A percentile compares a stretch with the other conserved stretches of the same genome.
These are phyloP conservation scores for Schoenoplectus tabernaemontani DNA, from an alignment of 202 grass and related monocot genomes.

Conservation along the genomic window DNA sequence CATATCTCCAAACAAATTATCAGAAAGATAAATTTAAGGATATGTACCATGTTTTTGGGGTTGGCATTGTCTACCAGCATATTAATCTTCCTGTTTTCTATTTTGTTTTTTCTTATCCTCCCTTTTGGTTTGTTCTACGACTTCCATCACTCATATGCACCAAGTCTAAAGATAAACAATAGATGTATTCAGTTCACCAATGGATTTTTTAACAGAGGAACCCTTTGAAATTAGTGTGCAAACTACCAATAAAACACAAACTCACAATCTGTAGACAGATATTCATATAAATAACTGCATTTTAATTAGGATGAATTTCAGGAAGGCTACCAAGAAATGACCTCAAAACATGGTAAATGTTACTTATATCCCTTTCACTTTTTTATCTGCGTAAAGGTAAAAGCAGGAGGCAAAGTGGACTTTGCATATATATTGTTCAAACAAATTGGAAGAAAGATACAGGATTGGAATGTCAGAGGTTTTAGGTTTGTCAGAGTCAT, in stretches of 20 bases:
- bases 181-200: no score
- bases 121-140: neutral
- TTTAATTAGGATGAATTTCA: neutral
- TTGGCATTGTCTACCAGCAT: neutral
- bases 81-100: neutral
- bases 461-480: neutral
- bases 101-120: neutral
- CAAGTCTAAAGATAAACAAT: no score
- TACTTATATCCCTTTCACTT: neutral
- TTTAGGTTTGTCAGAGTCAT: neutral
- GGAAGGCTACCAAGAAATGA: neutral
- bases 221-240: no score
- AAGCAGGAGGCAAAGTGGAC: neutral
- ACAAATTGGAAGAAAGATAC: neutral
- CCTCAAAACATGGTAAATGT: neutral
- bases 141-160: no score
- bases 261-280: neutral
- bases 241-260: neutral
- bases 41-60: neutral
- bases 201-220: no score
- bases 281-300: neutral
- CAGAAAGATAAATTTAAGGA: neutral
- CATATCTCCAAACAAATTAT: neutral
- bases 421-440: neutral
- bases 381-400: neutral